Conservation (phyloP, 352 stramenopile genomes). For the Phytophthora brassicae region DNA sequence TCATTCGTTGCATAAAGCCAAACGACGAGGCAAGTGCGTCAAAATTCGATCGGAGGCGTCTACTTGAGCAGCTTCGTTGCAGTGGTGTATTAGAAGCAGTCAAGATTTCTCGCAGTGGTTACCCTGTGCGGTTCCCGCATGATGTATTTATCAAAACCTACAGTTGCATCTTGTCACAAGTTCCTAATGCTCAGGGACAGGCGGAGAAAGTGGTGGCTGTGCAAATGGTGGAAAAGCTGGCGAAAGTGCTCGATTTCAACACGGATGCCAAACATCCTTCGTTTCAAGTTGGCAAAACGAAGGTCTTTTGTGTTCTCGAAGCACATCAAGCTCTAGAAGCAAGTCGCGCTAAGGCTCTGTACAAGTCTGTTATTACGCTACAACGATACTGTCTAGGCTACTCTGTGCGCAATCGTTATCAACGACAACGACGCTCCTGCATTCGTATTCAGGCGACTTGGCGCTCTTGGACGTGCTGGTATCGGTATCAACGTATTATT, state of each 20-base stretch:
- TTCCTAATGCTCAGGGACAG: conserved; percentile 41
- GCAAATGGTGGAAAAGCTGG: conserved; percentile 50
- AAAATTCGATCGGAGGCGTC: conserved; percentile 62
- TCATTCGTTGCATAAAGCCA: conserved; percentile 90
- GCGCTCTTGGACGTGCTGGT: conserved; percentile 49
- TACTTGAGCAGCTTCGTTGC: conserved; percentile 85
- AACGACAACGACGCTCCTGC: conserved; percentile 45
- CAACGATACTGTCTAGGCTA: conserved; percentile 80
- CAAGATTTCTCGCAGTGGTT: conserved; percentile 87
- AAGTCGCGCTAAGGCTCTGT: conserved; percentile 59
- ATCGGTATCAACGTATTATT: conserved; percentile 45
- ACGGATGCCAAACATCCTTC: conserved; percentile 50
- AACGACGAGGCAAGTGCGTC: conserved; percentile 71
- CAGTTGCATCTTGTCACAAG: conserved; percentile 60
- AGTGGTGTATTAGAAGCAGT: conserved; percentile 88
- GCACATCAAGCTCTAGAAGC: conserved; percentile 72
- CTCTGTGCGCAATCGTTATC: conserved; percentile 44
- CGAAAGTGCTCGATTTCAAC: conserved; percentile 34
- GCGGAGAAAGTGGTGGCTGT: conserved; percentile 52
- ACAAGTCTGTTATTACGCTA: conserved; percentile 71
- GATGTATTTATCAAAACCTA: conserved; percentile 90
- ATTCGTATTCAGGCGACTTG: conserved; percentile 61
- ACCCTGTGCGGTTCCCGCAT: conserved; percentile 95
- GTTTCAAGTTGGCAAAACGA: conserved; percentile 83
- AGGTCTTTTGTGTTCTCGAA: conserved; percentile 76